These are phyloP conservation scores for Globisporangium nodosum DNA, from an alignment of 352 stramenopile genomes.

Conservation along the genomic window DNA sequence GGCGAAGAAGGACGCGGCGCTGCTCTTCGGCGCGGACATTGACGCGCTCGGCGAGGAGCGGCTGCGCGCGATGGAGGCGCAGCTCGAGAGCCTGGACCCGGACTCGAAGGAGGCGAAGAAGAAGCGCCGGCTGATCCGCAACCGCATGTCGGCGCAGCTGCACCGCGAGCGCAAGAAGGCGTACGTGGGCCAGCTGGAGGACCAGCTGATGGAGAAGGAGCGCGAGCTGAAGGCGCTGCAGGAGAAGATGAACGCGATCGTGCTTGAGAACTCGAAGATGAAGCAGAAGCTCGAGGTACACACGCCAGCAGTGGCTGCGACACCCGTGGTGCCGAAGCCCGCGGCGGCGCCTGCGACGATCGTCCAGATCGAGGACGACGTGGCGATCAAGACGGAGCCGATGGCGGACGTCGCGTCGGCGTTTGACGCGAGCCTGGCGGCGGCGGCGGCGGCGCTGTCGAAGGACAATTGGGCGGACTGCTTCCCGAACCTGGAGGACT, in stretches of 20 bases:
- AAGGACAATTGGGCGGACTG: conserved; percentile 49
- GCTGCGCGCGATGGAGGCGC: conserved; percentile 75
- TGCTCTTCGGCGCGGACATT: conserved; percentile 36
- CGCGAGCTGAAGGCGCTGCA: conserved; percentile 67
- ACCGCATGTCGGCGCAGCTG: conserved; percentile 86
- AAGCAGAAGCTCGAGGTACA: conserved; percentile 36
- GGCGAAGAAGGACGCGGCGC: conserved; percentile 8
- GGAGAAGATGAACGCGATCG: conserved; percentile 69
- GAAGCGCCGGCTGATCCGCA: conserved; percentile 83
- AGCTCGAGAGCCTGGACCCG: conserved; percentile 76
- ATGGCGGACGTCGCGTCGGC: conserved; percentile 13
- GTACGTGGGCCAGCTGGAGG: conserved; percentile 81
- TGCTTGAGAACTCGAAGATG: conserved; percentile 52
- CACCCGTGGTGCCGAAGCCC: background rate
- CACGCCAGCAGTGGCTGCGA: background rate
- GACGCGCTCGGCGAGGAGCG: conserved; percentile 73
- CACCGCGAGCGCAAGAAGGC: conserved; percentile 87
- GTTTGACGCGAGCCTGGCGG: conserved; percentile 23
- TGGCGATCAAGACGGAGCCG: conserved; percentile 64
- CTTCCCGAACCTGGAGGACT: conserved; percentile 49
- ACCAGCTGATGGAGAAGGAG: conserved; percentile 81
- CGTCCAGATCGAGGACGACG: conserved; percentile 15
- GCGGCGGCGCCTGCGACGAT: background rate
- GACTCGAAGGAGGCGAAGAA: conserved; percentile 89
- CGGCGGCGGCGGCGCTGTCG: conserved; percentile 18